These are phyloP conservation scores for Chytriomyces sp. DNA, from an alignment of 192 early-diverging fungal species.

Conservation along the genomic window DNA sequence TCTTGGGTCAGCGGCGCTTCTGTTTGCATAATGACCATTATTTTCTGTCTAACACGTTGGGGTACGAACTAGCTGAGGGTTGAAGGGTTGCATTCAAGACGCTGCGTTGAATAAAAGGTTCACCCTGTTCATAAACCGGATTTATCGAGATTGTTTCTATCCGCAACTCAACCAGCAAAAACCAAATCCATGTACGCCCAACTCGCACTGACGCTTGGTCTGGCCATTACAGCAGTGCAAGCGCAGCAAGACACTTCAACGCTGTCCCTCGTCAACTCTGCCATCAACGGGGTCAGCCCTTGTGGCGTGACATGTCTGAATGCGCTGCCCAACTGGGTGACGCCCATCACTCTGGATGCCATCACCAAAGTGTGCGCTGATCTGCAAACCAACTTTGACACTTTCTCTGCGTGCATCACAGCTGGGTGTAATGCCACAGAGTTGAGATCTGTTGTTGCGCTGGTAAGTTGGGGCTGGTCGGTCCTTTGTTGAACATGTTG, in stretches of 20 bases:
- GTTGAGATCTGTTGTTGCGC: background rate
- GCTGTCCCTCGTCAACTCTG: background rate
- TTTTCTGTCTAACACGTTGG: no score
- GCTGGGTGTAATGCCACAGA: constrained; percentile 17
- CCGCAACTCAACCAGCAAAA: background rate
- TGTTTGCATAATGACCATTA: no score
- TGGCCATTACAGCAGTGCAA: background rate
- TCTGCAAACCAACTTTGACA: constrained; percentile 4
- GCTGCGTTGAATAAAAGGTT: no score
- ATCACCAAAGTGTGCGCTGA: constrained; percentile 14
- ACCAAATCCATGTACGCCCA: background rate
- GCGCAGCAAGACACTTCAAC: background rate
- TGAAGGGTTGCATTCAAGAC: no score
- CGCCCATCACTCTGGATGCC: constrained; percentile 18
- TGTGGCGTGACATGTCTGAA: background rate
- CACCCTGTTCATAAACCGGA: background rate
- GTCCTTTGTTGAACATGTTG: constrained; percentile 6
- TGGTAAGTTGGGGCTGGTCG: background rate
- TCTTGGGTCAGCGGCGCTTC: no score
- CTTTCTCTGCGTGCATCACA: background rate
- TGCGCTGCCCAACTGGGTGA: background rate
- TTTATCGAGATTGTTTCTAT: background rate
- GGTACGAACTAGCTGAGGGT: no score
- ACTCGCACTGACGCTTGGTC: background rate
- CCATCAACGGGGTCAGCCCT: background rate